These are phyloP conservation scores for Leishmania guyanensis DNA, from an alignment of 208 protist genomes.

Conservation along the genomic window DNA sequence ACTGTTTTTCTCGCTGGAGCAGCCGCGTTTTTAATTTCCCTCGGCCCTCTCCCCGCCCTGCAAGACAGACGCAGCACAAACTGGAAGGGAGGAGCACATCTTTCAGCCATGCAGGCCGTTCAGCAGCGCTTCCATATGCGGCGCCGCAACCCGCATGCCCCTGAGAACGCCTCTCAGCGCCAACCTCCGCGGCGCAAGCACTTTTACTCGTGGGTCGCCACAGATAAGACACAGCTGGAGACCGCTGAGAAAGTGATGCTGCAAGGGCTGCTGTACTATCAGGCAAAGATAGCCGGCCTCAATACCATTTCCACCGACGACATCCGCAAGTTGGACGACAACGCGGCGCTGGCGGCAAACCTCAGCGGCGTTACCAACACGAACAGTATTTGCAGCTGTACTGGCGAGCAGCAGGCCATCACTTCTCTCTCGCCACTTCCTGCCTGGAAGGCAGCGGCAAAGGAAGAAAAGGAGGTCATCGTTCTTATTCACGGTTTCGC, in stretches of 20 bases:
- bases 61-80: background rate
- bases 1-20: background rate
- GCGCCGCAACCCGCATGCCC: background rate
- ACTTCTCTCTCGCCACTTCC: background rate
- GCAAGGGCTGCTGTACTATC: slow-evolving; percentile 33
- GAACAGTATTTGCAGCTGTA: background rate
- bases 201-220: slow-evolving; percentile 45
- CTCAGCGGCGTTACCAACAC: background rate
- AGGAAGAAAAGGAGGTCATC: slow-evolving; percentile 31
- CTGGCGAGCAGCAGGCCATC: background rate
- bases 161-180: background rate
- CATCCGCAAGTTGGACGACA: slow-evolving; percentile 27
- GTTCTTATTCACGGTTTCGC: slow-evolving; percentile 72
- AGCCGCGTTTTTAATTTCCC: background rate
- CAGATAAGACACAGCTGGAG: slow-evolving; percentile 35
- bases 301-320: slow-evolving; percentile 66
- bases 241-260: slow-evolving; percentile 37
- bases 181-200: slow-evolving; percentile 31
- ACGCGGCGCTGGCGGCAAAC: background rate
- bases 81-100: background rate
- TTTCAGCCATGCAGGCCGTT: background rate
- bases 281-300: slow-evolving; percentile 38
- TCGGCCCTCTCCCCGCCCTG: background rate
- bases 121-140: background rate
- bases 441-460: background rate